Evolutionary conservation across 257 asterid species (phyloP).

Genomic region (Voacanga thouarsii): DNA sequence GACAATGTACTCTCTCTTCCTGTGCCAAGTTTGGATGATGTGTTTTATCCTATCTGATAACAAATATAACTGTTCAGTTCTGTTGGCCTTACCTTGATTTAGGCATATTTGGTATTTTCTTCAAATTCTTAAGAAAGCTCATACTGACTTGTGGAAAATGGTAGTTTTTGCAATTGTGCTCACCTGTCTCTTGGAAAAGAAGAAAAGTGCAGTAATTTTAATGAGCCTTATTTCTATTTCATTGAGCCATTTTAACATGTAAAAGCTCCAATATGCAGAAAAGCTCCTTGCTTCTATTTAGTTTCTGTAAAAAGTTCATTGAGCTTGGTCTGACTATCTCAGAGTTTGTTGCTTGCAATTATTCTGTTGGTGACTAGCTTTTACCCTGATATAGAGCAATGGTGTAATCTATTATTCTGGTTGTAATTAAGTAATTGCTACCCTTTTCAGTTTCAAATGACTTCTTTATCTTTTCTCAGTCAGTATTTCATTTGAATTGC

Average conservation of each 20-base stretch:
- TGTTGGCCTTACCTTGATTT: background rate
- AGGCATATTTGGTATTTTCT: background rate
- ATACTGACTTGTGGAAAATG: background rate
- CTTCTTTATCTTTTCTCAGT: background rate
- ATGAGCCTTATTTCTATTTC: no score
- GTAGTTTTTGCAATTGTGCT: background rate
- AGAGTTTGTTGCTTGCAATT: background rate
- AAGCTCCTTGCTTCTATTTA: background rate
- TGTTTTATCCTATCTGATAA: background rate
- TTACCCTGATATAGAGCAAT: background rate
- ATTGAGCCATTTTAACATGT: background rate
- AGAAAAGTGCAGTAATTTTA: background rate
- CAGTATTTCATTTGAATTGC: background rate
- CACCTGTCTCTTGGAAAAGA: background rate
- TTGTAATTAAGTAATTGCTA: background rate
- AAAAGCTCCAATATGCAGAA: background rate
- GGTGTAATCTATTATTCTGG: background rate
- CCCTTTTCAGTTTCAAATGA: background rate
- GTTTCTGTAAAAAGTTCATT: background rate
- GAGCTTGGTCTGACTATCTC: no score
- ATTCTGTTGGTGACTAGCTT: background rate
- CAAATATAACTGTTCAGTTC: background rate
- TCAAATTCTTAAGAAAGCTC: background rate
- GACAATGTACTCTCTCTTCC: background rate
- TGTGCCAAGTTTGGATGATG: background rate